Evolutionary conservation across 768 basidiomycete species (phyloP).

Genomic region (Gloeopeniophorella convolvens): DNA sequence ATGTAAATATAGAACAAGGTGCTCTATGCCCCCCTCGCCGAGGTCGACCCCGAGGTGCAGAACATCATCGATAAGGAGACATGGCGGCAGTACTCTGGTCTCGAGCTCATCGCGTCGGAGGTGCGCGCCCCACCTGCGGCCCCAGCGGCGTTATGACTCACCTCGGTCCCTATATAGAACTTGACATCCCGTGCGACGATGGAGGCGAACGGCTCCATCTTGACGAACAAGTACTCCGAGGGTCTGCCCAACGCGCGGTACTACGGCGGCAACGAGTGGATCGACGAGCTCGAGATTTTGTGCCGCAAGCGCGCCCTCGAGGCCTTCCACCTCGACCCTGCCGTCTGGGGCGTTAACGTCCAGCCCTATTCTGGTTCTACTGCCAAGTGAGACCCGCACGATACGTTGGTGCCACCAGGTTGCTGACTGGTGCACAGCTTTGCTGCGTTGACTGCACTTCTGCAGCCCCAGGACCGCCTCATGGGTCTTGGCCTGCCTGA

Average conservation of each 20-base stretch:
- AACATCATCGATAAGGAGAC: conserved; percentile 99
- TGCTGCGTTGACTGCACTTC: conserved; percentile 90
- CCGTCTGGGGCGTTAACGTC: conserved; percentile 97
- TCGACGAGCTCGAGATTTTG: conserved; percentile 92
- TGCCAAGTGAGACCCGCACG: conserved; percentile 63
- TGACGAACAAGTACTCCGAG: conserved; percentile 99
- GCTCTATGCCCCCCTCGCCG: conserved; percentile 80
- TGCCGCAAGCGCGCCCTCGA: conserved; percentile 93
- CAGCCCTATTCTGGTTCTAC: conserved; percentile 97
- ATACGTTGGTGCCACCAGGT: neutral
- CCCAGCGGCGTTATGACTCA: neutral
- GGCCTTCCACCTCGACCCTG: conserved; percentile 92
- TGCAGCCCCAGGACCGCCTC: conserved; percentile 95
- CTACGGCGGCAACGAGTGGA: conserved; percentile 97
- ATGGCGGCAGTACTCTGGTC: conserved; percentile 95
- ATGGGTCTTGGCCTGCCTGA: conserved; percentile 99
- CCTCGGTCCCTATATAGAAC: conserved; percentile 48
- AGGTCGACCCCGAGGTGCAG: conserved; percentile 92
- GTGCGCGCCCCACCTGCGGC: conserved; percentile 35
- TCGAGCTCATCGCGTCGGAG: conserved; percentile 99
- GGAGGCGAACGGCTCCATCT: conserved; percentile 97
- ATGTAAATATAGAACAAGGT: conserved; percentile 68
- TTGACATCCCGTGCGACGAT: conserved; percentile 92
- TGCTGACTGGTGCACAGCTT: conserved; percentile 50
- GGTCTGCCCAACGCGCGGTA: conserved; percentile 97